Percentiles rank a stretch among this genome's conserved stretches.
phyloP scores from a whole-genome alignment of 140 eudicot genomes.

The Stevia rebaudiana region DNA sequence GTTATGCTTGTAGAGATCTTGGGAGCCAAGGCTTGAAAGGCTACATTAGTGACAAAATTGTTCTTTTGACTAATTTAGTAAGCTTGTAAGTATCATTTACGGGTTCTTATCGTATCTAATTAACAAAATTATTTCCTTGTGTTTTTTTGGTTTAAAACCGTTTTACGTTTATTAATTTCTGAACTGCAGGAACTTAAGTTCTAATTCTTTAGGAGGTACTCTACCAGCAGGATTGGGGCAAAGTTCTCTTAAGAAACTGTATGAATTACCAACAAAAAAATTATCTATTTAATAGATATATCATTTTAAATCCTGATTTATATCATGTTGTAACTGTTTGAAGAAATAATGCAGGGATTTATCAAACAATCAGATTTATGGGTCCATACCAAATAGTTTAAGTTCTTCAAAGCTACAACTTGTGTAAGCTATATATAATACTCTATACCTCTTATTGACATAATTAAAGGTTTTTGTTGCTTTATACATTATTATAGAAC shows the following conservation, averaged over 20 bases:
- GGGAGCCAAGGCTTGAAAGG: conserved; percentile 97
- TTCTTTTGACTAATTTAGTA: conserved; percentile 73
- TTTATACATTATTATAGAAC: background rate
- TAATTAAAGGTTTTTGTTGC: conserved; percentile 11
- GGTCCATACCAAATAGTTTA: conserved; percentile 73
- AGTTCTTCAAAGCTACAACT: conserved; percentile 75
- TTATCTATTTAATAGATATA: too few species aligned
- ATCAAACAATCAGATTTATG: conserved; percentile 66
- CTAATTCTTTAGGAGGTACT: conserved; percentile 72
- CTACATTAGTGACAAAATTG: conserved; percentile 70
- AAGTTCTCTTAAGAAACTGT: conserved; percentile 78
- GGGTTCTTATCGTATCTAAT: conserved; percentile 14
- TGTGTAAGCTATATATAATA: conserved; percentile 96
- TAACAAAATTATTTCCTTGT: background rate
- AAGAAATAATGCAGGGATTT: conserved; percentile 62
- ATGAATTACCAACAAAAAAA: too few species aligned
- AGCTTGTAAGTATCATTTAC: conserved; percentile 85
- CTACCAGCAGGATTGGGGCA: conserved; percentile 85
- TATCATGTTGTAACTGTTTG: background rate
- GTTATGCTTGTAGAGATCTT: conserved; percentile 61
- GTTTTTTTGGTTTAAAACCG: conserved; percentile 6
- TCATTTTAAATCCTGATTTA: conserved; percentile 2
- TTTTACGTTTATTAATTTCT: background rate
- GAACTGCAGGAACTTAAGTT: conserved; percentile 74
- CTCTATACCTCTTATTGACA: conserved; percentile 9